phyloP scores from a whole-genome alignment of 73 alveolate species.

The Chromera velia region DNA sequence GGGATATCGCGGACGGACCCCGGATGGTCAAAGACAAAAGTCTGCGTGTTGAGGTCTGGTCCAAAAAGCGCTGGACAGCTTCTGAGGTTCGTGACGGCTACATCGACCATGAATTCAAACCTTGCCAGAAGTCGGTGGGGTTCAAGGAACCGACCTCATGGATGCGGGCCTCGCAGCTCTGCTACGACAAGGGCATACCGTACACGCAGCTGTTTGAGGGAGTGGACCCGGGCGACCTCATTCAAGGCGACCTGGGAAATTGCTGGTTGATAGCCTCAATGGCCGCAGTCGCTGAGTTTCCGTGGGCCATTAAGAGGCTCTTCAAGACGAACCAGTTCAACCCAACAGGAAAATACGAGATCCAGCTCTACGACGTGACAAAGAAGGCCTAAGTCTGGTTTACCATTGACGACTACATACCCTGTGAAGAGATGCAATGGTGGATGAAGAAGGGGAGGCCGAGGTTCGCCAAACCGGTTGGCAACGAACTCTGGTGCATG shows the following conservation, averaged over 20 bases:
- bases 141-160: too few species aligned
- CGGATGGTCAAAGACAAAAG: too few species aligned
- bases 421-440: not conserved
- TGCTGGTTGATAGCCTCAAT: slow-evolving; percentile 28
- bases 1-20: too few species aligned
- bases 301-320: not conserved
- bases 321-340: not conserved
- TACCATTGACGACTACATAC: not conserved
- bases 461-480: not conserved
- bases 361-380: not conserved
- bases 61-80: too few species aligned
- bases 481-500: slow-evolving; percentile 10
- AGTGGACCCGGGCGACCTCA: not conserved
- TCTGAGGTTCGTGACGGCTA: too few species aligned
- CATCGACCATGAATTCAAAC: too few species aligned
- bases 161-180: too few species aligned
- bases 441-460: not conserved
- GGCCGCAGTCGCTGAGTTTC: slow-evolving; percentile 12
- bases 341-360: not conserved
- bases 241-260: slow-evolving; percentile 21
- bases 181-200: too few species aligned
- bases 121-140: too few species aligned
- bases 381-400: too few species aligned
- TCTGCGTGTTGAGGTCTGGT: too few species aligned
- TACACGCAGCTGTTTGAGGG: not conserved